Percentiles rank a stretch among this genome's conserved stretches.
These are phyloP conservation scores for Cladochytrium replicatum DNA, from an alignment of 192 early-diverging fungal genomes.

Conservation along the genomic window DNA sequence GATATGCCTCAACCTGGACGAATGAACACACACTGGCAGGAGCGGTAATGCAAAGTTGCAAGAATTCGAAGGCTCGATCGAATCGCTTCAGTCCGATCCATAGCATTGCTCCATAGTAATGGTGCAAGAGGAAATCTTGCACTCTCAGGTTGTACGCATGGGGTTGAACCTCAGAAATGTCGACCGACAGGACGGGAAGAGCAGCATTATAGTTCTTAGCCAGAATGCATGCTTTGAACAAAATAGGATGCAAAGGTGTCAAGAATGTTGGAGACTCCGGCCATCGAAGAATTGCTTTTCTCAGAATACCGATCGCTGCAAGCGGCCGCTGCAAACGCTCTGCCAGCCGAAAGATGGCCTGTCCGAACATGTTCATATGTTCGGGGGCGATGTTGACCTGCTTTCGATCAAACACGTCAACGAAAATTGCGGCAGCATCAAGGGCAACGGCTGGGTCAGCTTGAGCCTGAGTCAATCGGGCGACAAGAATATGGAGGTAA, in stretches of 20 bases:
- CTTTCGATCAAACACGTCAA: too few relatives aligned
- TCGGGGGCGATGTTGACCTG: too few relatives aligned
- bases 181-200: conserved; percentile 10
- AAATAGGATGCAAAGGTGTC: conserved; percentile 19
- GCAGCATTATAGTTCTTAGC: conserved; percentile 23
- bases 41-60: conserved; percentile 49
- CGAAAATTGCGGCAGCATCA: too few relatives aligned
- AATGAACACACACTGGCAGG: conserved; percentile 49
- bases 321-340: neutral
- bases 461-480: conserved; percentile 5
- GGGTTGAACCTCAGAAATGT: conserved; percentile 17
- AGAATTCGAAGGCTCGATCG: conserved; percentile 51
- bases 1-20: conserved; percentile 69
- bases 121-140: conserved; percentile 58
- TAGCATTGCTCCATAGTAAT: conserved; percentile 73
- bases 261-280: conserved; percentile 5
- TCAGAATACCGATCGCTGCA: conserved; percentile 7
- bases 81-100: conserved; percentile 55
- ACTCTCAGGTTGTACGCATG: conserved; percentile 10
- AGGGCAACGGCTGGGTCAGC: neutral
- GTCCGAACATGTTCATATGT: conserved; percentile 8
- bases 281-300: neutral
- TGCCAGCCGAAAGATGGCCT: neutral
- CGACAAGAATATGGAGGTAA: conserved; percentile 13
- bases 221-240: conserved; percentile 16